phyloP scores from a whole-genome alignment of 1,284 basidiomycete species.

The Rhodotorula mucilaginosa region DNA sequence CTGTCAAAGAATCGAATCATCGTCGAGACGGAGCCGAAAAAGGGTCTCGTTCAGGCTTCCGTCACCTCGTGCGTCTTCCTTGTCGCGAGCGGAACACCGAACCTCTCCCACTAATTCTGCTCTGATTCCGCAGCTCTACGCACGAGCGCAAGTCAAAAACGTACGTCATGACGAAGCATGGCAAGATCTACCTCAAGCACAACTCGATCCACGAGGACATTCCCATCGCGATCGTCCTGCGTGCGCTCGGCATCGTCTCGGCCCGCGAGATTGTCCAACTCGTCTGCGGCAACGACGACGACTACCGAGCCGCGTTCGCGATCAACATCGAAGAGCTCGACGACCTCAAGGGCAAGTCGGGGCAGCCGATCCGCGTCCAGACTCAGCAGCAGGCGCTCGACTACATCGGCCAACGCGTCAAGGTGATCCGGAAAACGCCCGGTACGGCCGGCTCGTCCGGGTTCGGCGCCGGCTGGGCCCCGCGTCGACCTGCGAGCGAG shows the following conservation, averaged over 20 bases:
- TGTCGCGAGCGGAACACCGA: neutral
- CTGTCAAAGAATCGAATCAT: slow-evolving; percentile 99
- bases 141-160: slow-evolving; percentile 99
- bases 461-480: slow-evolving; percentile 45
- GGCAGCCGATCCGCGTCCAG: slow-evolving; percentile 56
- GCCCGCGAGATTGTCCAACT: slow-evolving; percentile 97
- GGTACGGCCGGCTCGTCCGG: slow-evolving; percentile 51
- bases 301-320: slow-evolving; percentile 83
- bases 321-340: slow-evolving; percentile 87
- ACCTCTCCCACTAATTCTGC: neutral
- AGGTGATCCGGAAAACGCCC: slow-evolving; percentile 70
- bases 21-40: slow-evolving; percentile 87
- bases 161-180: slow-evolving; percentile 92
- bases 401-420: slow-evolving; percentile 89
- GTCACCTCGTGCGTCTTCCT: slow-evolving; percentile 79
- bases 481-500: slow-evolving; percentile 82
- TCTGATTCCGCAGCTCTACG: slow-evolving; percentile 65
- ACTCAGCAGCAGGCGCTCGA: slow-evolving; percentile 93
- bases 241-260: slow-evolving; percentile 92
- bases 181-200: slow-evolving; percentile 92
- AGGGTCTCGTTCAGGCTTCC: slow-evolving; percentile 89
- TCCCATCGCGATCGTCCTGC: slow-evolving; percentile 92
- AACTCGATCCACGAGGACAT: slow-evolving; percentile 98
- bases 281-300: slow-evolving; percentile 87
- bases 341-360: slow-evolving; percentile 57